Base-by-base conservation (phyloP, 2,329 filamentous ascomycete genomes). In the Alternaria consortialis region DNA sequence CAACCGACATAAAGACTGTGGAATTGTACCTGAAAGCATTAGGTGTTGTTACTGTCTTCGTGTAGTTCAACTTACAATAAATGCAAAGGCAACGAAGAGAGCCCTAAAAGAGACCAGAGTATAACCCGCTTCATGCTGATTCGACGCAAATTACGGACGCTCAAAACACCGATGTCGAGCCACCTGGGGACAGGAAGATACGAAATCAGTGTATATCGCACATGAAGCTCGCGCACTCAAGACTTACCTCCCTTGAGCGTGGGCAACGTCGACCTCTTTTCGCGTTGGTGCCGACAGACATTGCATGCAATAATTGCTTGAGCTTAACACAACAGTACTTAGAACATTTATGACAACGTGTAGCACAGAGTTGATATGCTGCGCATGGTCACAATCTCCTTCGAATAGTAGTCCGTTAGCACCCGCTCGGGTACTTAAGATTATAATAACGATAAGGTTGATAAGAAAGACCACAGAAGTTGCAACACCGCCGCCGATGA, bases 281-380 rank as follows among this genome's bases (percentile, higher is more conserved):
- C 65, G 43, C 15, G 65, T 62, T 7, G 65, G 65, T 20, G 65
- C 53, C 11, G 53, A 62, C 20, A 68, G 31, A 43, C 64, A 62
- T 51, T 68, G 64, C 65, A 68, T 66, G 32, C 34, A 56, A 53
- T 64, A 66, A 39, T 59, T 68, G 47, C 55, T 60, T 13, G 64
- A 58, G 13, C n/a, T 56, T n/a, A 69, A 44, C 1, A 67, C 32
- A 5, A 61, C 31, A 27, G 66, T 62, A 32, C 79, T 79, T 27
- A 84, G 69, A 1, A 77, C 60, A 70, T 86, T 86, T 64, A 86
- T 60, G 6, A 60, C 57, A 20, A 85, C 66, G 70, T 86, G 84
- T 1, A 82, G 31, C 11, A 20, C 53, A 13, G 47, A 42, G 44
- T 62, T 66, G 12, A 59, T 9, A 11, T 39, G 23, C 8, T 55